Evolutionary conservation across 139 green algal genomes (phyloP), one percentile per base, ranked within the genome.

Genomic region (Chlorella ohadii): DNA sequence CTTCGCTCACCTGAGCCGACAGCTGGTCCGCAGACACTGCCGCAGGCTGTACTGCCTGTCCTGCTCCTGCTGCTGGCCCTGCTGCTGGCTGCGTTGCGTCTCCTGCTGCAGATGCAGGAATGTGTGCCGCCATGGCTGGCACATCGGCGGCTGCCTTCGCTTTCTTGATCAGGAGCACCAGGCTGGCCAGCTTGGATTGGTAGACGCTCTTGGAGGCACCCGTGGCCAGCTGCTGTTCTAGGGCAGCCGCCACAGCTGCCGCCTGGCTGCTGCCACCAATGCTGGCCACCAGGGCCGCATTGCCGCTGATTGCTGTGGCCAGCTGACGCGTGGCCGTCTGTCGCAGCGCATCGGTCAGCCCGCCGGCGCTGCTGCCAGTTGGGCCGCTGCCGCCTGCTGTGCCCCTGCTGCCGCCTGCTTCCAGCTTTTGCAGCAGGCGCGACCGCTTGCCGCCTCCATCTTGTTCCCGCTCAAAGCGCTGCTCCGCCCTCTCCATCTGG

Each of bases 151-250:
- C 56, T 23, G 56, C 28, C 25, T 15, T 4, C 27, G 76, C 76
- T 28, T 72, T 82, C 28, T 57, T 72, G 6, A 82, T 63, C 27
- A 41, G 76, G 59, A 82, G 44, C 27, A 39, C 76, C 57, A 82
- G 57, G 27, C 71, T 82, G 59, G 76, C 39, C 13, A 72, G 57
- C 76, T 72, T 72, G 27, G 57, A 59, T 27, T 82, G 76, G 27
- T 72, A 72, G 9, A 82, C 57, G 1, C 59, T 39, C 36, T 82
- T 82, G 76, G 36, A 59, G 27, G 59, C 22, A 11, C 76, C 59
- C 11, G 57, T 27, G 16, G 55, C 33, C 33, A 81, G 75, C 36
- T 68, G 75, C 12, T 57, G 34, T 2, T 71, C 33, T 22, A 81
- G 38, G 9, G 59, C 57, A 17, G 57, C 59, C 28, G 76, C 76